Evolutionary conservation across 1,284 basidiomycete genomes (phyloP).

Genomic region (Takashimella tepidaria): DNA sequence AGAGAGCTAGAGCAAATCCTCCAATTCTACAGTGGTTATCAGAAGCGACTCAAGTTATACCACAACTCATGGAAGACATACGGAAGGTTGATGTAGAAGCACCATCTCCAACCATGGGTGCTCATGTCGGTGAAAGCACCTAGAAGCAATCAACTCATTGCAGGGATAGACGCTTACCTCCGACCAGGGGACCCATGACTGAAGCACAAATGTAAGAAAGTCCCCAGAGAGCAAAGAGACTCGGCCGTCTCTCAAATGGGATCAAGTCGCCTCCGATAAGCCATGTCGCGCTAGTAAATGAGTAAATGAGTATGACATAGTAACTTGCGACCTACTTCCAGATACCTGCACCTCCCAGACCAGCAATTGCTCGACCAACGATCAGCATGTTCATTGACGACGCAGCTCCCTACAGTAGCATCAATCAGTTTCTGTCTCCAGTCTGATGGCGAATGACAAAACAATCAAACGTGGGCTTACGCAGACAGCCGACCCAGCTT

Average conservation of each 20-base stretch:
- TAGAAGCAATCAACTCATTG: no score
- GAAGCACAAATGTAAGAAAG: conserved; percentile 22
- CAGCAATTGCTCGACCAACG: conserved; percentile 22
- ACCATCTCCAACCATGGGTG: conserved; percentile 24
- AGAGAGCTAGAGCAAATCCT: conserved; percentile 14
- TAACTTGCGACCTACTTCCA: conserved; percentile 19
- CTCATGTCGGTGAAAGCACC: conserved; percentile 26
- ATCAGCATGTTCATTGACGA: conserved; percentile 26
- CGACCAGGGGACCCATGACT: conserved; percentile 26
- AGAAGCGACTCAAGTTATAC: no score
- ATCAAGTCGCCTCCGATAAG: conserved; percentile 22
- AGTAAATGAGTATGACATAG: not conserved
- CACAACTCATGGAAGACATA: not conserved
- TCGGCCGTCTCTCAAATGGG: conserved; percentile 24
- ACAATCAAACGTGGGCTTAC: no score
- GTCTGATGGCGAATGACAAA: no score
- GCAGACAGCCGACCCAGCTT: conserved; percentile 22
- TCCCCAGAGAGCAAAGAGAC: conserved; percentile 22
- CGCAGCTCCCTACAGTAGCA: conserved; percentile 22
- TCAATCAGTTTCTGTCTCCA: no score
- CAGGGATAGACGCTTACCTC: no score
- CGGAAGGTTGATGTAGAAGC: conserved; percentile 28
- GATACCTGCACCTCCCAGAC: conserved; percentile 27
- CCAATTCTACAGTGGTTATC: conserved; percentile 14
- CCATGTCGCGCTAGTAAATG: conserved; percentile 18